Evolutionary conservation across 768 basidiomycete species (phyloP), one percentile per base, ranked within the genome.

Genomic region (Termitomyces sp.): DNA sequence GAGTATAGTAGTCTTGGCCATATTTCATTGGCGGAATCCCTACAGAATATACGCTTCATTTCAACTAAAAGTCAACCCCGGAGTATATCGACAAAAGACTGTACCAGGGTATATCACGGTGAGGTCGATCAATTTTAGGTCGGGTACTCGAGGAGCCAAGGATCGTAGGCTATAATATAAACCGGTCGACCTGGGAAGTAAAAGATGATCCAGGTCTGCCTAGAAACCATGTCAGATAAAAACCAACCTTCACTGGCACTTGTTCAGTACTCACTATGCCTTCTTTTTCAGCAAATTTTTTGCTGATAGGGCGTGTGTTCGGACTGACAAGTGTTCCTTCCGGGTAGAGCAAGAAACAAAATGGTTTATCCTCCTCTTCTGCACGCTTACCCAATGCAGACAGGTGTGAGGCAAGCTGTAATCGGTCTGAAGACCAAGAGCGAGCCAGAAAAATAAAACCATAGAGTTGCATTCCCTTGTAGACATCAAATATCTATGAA

Each of bases 311-410:
- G 47, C 92, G 73, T 4, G 95, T 98, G 60, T 94, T 77, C 60
- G 83, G 80, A 70, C 92, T 94, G 14, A 95, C 88, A 27, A 98
- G 86, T 4, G 96, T 98, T 31, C 97, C 97, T 70, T 99, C 97
- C 0, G 97, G 97, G 69, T 95, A 98, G 46, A 98, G 79, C 55
- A 98, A 77, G 64, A 96, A 84, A 60, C 87, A 86, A 43, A 97
- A 76, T 0, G 92, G 88, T 26, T 78, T 83, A 60, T 88, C 80
- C 65, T 84, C 77, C 51, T 79, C 71, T 65, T 88, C 82, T n/a
- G 88, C 86, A 32, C 79, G 79, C 52, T 77, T 78, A 1, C 87
- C 94, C 14, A 96, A 75, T 43, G 81, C 76, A 0, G 86, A 82
- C 22, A 97, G 79, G 57, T 84, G 79, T 22, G 76, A 71, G 27